phyloP scores from a whole-genome alignment of 2,329 filamentous ascomycete genomes.

The Fusarium domesticum region DNA sequence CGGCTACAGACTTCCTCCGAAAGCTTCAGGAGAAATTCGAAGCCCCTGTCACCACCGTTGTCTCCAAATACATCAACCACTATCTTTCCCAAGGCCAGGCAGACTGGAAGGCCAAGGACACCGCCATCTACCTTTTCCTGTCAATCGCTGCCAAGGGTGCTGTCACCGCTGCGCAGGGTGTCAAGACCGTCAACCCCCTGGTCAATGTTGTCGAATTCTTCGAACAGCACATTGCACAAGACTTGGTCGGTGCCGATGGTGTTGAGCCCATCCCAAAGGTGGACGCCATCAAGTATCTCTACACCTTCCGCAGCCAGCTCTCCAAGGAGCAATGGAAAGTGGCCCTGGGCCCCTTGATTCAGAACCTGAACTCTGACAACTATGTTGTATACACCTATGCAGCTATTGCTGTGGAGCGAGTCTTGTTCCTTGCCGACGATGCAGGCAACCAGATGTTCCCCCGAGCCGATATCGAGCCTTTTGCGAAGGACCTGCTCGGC shows the following conservation, averaged over 20 bases:
- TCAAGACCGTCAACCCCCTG: conserved; percentile 82
- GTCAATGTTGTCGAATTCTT: conserved; percentile 95
- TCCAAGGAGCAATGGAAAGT: conserved; percentile 89
- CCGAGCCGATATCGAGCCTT: conserved; percentile 71
- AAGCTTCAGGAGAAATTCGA: conserved; percentile 90
- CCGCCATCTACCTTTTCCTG: conserved; percentile 93
- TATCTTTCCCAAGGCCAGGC: conserved; percentile 76
- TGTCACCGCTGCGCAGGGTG: conserved; percentile 82
- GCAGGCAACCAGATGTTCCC: conserved; percentile 75
- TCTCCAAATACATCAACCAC: conserved; percentile 80
- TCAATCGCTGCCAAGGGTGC: conserved; percentile 90
- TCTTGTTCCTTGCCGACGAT: conserved; percentile 78
- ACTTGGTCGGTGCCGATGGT: conserved; percentile 67
- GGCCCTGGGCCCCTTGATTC: conserved; percentile 84
- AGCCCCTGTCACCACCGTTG: conserved; percentile 77
- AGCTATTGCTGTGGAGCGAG: conserved; percentile 91
- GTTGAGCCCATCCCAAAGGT: conserved; percentile 88
- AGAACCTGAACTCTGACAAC: conserved; percentile 83
- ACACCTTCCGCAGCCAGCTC: conserved; percentile 93
- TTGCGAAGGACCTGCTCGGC: conserved; percentile 80
- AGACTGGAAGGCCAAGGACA: conserved; percentile 98
- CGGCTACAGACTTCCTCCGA: conserved; percentile 90
- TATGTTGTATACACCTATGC: conserved; percentile 98
- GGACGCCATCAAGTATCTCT: conserved; percentile 96
- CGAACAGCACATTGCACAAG: conserved; percentile 85